Evolutionary conservation across 108 stramenopile genomes (phyloP).

Genomic region (Discostella pseudostelligera): DNA sequence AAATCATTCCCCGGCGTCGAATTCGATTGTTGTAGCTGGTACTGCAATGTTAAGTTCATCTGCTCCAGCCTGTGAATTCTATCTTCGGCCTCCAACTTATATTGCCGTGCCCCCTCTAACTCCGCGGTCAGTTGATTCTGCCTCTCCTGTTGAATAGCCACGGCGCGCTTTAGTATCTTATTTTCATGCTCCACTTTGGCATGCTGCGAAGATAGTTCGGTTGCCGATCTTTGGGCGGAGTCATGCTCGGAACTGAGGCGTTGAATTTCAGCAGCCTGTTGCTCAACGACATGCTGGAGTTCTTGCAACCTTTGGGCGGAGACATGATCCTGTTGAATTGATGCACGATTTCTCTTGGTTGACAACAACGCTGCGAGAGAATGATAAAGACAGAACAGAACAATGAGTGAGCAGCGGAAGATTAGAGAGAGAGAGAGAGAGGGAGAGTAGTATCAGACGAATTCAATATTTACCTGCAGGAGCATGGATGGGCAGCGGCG

Average conservation of each 20-base stretch:
- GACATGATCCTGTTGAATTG: slow-evolving; percentile 17
- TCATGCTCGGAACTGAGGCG: slow-evolving; percentile 65
- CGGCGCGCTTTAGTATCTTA: slow-evolving; percentile 70
- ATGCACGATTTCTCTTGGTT: slow-evolving; percentile 7
- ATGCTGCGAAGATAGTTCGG: slow-evolving; percentile 50
- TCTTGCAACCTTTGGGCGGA: slow-evolving; percentile 39
- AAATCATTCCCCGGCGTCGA: slow-evolving; percentile 63
- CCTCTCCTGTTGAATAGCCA: slow-evolving; percentile 82
- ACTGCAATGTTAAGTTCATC: slow-evolving; percentile 71
- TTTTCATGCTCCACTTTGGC: slow-evolving; percentile 71
- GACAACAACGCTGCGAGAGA: slow-evolving; percentile 7
- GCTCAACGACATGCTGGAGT: slow-evolving; percentile 53
- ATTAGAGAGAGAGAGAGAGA: background rate
- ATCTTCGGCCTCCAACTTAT: slow-evolving; percentile 69
- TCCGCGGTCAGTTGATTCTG: slow-evolving; percentile 65
- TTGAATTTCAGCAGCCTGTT: slow-evolving; percentile 66
- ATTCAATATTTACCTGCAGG: slow-evolving; percentile 5
- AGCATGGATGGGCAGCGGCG: slow-evolving; percentile 8
- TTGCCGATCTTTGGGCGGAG: slow-evolving; percentile 32
- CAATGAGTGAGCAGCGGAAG: background rate
- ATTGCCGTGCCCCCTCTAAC: slow-evolving; percentile 63
- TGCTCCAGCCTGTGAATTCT: slow-evolving; percentile 77
- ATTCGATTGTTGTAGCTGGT: slow-evolving; percentile 71
- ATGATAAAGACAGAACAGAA: background rate
- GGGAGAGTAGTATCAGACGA: background rate